phyloP scores from a whole-genome alignment of 306 rosid genomes.

The Chamaecrista fasciculata region DNA sequence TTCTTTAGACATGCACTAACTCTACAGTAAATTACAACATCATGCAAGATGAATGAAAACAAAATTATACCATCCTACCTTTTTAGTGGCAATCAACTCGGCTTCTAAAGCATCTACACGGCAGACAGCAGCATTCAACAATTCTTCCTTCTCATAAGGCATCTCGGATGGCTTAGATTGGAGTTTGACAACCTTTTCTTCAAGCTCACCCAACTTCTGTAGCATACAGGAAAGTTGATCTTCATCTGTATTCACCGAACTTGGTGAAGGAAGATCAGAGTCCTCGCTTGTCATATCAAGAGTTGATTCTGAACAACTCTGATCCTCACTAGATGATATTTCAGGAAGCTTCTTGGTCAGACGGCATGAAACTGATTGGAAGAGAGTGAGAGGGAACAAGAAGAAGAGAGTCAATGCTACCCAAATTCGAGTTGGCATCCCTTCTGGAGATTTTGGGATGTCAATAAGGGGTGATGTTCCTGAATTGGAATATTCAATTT shows the following conservation, averaged over 20 bases:
- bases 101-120: constrained; percentile 99
- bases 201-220: constrained; percentile 78
- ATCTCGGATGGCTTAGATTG: constrained; percentile 88
- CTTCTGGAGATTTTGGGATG: constrained; percentile 44
- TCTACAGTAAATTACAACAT: background rate
- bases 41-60: background rate
- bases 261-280: constrained; percentile 41
- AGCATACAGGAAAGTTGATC: constrained; percentile 57
- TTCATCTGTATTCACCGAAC: constrained; percentile 37
- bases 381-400: constrained; percentile 47
- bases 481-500: constrained; percentile 36
- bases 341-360: constrained; percentile 52
- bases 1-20: background rate
- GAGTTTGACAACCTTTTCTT: constrained; percentile 76
- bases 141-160: constrained; percentile 90
- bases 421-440: constrained; percentile 50
- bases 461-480: constrained; percentile 50
- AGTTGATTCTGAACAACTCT: constrained; percentile 33
- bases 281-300: constrained; percentile 38
- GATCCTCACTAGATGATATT: constrained; percentile 34
- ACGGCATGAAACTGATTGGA: constrained; percentile 43
- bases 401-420: constrained; percentile 64
- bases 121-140: constrained; percentile 96
- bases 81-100: constrained; percentile 88
- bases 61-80: constrained; percentile 45